These are phyloP conservation scores for Kazachstania taianensis DNA, from an alignment of 805 yeast genomes.

Conservation along the genomic window DNA sequence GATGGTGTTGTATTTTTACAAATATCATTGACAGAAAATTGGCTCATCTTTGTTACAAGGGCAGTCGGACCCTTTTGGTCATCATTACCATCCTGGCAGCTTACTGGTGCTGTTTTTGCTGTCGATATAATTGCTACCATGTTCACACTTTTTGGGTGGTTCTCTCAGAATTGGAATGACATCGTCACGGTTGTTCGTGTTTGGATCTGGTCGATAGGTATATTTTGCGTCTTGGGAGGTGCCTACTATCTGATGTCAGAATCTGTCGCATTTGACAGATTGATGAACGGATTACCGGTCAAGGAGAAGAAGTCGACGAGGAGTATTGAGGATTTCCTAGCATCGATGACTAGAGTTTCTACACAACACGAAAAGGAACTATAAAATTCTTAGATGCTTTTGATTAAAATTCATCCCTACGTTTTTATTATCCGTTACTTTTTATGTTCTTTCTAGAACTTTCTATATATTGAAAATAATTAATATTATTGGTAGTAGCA, in stretches of 20 bases:
- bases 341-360: constrained; percentile 81
- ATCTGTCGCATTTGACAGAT: constrained; percentile 68
- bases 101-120: constrained; percentile 82
- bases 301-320: constrained; percentile 49
- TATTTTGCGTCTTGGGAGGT: constrained; percentile 94
- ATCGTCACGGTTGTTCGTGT: constrained; percentile 88
- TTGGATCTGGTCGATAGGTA: constrained; percentile 94
- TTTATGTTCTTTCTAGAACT: too few relatives aligned
- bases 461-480: too few relatives aligned
- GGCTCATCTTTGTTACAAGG: constrained; percentile 94
- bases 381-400: too few relatives aligned
- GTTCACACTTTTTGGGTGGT: constrained; percentile 93
- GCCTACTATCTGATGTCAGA: constrained; percentile 87
- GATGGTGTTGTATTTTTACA: constrained; percentile 92
- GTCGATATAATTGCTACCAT: constrained; percentile 89
- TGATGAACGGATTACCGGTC: constrained; percentile 71
- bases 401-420: too few relatives aligned
- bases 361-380: constrained; percentile 86
- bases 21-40: constrained; percentile 90
- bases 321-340: constrained; percentile 74
- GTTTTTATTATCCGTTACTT: too few relatives aligned
- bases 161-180: constrained; percentile 96
- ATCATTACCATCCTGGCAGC: constrained; percentile 92
- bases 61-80: constrained; percentile 99
- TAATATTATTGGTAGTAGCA: too few relatives aligned